A percentile compares a stretch with the other conserved stretches of the same genome.
These are phyloP conservation scores for Capsella rubella DNA, from an alignment of 441 rosid species.

Conservation along the genomic window DNA sequence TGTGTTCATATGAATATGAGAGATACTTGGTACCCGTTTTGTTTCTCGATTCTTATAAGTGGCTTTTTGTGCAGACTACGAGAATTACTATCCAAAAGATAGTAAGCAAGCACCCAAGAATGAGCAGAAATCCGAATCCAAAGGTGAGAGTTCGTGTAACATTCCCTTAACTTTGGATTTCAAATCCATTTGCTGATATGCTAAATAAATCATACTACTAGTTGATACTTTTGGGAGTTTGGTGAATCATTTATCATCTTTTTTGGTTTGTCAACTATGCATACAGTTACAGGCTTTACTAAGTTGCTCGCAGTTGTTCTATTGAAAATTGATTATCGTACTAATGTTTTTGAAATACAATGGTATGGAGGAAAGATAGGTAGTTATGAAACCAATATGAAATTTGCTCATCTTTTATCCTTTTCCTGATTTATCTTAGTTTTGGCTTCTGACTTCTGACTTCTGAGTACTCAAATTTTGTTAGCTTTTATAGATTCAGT, in stretches of 20 bases:
- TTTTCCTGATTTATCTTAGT: neutral
- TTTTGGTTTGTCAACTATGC: neutral
- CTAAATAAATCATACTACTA: neutral
- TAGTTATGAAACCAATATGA: neutral
- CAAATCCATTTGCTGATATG: neutral
- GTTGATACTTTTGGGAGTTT: neutral
- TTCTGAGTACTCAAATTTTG: neutral
- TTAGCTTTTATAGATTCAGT: conserved; percentile 1
- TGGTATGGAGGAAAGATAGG: too few relatives aligned
- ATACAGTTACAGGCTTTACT: neutral
- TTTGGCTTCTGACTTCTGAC: neutral
- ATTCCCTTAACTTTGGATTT: neutral
- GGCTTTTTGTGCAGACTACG: conserved; percentile 53
- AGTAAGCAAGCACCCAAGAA: conserved; percentile 65
- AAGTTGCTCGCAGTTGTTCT: neutral
- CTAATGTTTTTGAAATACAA: neutral
- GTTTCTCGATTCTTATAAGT: conserved; percentile 5
- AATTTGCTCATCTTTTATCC: neutral
- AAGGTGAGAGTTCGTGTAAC: conserved; percentile 52
- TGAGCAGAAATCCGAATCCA: conserved; percentile 66
- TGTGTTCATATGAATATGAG: neutral
- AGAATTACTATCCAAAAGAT: conserved; percentile 65
- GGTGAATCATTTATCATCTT: neutral
- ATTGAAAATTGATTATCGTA: neutral
- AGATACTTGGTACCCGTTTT: neutral